phyloP scores from a whole-genome alignment of 164 flowering plant genomes.

The Dillenia turbinata region DNA sequence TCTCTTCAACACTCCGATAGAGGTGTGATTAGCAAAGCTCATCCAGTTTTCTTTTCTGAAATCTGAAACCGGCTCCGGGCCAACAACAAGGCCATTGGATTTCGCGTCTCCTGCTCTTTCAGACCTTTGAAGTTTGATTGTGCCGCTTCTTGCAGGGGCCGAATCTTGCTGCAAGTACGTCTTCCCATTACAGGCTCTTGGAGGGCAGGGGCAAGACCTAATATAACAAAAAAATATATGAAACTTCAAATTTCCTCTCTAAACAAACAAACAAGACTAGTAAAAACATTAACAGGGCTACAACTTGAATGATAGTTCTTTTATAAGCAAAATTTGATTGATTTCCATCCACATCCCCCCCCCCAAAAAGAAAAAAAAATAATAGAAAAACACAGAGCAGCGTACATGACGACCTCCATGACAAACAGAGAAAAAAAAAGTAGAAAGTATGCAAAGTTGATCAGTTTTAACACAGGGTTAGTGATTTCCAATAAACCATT shows the following conservation, averaged over 20 bases:
- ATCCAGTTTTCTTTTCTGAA: constrained; percentile 10
- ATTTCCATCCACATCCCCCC: too few species aligned
- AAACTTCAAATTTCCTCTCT: not conserved
- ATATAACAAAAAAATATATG: not conserved
- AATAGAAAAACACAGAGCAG: too few species aligned
- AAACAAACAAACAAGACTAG: not conserved
- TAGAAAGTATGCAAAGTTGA: too few species aligned
- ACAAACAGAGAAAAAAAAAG: too few species aligned
- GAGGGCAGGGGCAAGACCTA: constrained; percentile 72
- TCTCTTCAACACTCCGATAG: constrained; percentile 15
- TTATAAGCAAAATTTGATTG: too few species aligned
- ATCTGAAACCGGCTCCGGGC: constrained; percentile 12
- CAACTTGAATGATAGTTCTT: too few species aligned
- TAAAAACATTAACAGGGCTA: too few species aligned
- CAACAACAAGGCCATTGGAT: constrained; percentile 8
- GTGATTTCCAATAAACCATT: too few species aligned
- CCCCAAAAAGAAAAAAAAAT: too few species aligned
- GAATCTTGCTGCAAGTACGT: constrained; percentile 19
- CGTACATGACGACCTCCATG: too few species aligned
- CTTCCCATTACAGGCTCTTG: constrained; percentile 28
- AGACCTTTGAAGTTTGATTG: constrained; percentile 25
- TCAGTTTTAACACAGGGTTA: too few species aligned
- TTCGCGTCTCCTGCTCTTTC: constrained; percentile 26
- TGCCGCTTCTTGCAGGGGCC: constrained; percentile 19
- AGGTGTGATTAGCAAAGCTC: constrained; percentile 6